Base-by-base conservation (phyloP, 371 early-diverging fungal genomes). In the Mucor circinelloides region DNA sequence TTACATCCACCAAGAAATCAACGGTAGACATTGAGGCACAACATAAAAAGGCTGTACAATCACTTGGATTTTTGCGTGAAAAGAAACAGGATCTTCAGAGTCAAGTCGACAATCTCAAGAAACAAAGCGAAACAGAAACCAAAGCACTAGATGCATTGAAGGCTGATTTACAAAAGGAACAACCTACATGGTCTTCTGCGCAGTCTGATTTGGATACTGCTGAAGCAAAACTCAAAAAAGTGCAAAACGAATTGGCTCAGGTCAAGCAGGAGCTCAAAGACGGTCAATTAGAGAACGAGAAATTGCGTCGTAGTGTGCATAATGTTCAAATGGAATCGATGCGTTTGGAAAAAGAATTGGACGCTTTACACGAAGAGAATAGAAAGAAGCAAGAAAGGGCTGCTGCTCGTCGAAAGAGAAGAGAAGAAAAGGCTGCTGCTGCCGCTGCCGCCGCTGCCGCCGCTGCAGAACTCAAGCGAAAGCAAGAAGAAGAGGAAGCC, bases 301-400 rank as follows among this genome's bases (percentile, higher is more conserved):
- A 63, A 32, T 52, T 77, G 1, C 69, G 81, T 36, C 76, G 74
- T 17, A 66, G 58, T 8, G 76, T 80, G 7, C 76, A 74, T 44
- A 74, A 76, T 28, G 73, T 80, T 52, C 83, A 83, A 56, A 74
- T 71, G 55, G 83, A 83, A 60, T 73, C 80, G 0, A 70, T 71
- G 38, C 54, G 60, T 3, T 56, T 70, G 25, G 56, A 61, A 23
- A 60, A 63, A 19, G 64, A 73, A 32, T 59, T 83, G 42, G 77
- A 83, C 30, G 42, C 66, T 2, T 48, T 83, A 5, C 67, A 72
- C 31, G 62, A 38, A 1, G 38, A 50, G 19, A 30, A 67, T 50
- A 28, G 55, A 23, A 60, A 46, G 46, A 76, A 77, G 27, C 81
- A 84, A 32, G 68, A 71, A 32, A 38, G 30, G 2, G 58, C 64